phyloP scores from a whole-genome alignment of 1,139 yeast genomes.

The Suhomyces maxii region DNA sequence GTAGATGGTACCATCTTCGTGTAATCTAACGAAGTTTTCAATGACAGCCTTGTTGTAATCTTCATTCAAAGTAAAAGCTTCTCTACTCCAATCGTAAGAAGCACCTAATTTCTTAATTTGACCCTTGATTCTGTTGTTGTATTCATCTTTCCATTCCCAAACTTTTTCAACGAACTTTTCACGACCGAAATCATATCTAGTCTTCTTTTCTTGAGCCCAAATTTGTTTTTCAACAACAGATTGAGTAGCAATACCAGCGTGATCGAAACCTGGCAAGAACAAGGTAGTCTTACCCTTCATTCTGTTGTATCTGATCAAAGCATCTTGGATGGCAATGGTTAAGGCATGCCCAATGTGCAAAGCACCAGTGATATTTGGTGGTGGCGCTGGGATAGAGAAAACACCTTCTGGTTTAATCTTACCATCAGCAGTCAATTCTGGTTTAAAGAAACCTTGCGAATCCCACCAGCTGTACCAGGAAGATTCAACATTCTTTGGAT shows the following conservation, averaged over 20 bases:
- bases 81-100: constrained; percentile 93
- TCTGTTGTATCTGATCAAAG: constrained; percentile 90
- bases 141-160: constrained; percentile 98
- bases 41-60: constrained; percentile 75
- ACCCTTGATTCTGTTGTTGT: constrained; percentile 78
- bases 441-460: constrained; percentile 81
- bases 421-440: constrained; percentile 78
- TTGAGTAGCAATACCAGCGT: constrained; percentile 98
- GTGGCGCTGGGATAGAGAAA: constrained; percentile 95
- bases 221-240: constrained; percentile 96
- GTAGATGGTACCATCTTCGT: constrained; percentile 93
- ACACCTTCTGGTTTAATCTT: constrained; percentile 75
- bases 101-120: constrained; percentile 92
- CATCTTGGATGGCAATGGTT: constrained; percentile 92
- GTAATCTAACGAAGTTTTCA: constrained; percentile 88
- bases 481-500: constrained; percentile 89
- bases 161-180: constrained; percentile 84
- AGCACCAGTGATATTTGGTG: constrained; percentile 99
- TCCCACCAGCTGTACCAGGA: constrained; percentile 99
- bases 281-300: constrained; percentile 96
- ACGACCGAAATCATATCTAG: constrained; percentile 95
- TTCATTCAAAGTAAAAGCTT: constrained; percentile 89
- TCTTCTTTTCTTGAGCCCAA: constrained; percentile 83
- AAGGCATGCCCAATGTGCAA: constrained; percentile 98
- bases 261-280: constrained; percentile 96